A percentile compares a stretch with the other conserved stretches of the same genome.
Evolutionary conservation across 371 early-diverging fungal genomes (phyloP).

Genomic region (Rhizopus delemar): DNA sequence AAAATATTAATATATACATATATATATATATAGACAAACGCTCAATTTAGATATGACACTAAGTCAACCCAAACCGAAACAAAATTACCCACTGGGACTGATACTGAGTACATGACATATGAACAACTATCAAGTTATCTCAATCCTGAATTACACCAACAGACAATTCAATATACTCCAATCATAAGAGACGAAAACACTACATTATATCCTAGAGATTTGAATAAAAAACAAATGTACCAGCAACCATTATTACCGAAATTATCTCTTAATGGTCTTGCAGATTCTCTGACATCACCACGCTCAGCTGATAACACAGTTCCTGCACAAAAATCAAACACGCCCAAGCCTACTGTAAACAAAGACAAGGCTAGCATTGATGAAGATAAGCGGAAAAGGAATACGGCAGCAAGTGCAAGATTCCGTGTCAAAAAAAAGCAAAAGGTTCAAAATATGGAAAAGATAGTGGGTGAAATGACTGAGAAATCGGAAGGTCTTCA

Average conservation of each 20-base stretch:
- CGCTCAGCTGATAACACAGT: constrained; percentile 1
- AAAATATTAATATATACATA: not conserved
- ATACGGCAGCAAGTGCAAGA: constrained; percentile 92
- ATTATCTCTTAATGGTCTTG: constrained; percentile 16
- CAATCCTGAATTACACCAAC: constrained; percentile 41
- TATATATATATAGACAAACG: constrained; percentile 47
- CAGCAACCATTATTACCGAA: constrained; percentile 20
- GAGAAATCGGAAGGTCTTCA: constrained; percentile 71
- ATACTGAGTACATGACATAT: constrained; percentile 43
- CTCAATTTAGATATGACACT: constrained; percentile 62
- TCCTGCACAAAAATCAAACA: not conserved
- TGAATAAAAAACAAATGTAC: constrained; percentile 6
- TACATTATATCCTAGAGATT: constrained; percentile 12
- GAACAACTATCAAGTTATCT: constrained; percentile 21
- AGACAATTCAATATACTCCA: constrained; percentile 3
- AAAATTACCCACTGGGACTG: constrained; percentile 1
- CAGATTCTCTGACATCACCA: constrained; percentile 8
- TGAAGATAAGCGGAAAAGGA: constrained; percentile 86
- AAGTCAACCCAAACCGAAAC: constrained; percentile 27
- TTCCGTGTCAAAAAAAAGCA: constrained; percentile 91
- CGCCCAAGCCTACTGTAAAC: not conserved
- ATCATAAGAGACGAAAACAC: not conserved
- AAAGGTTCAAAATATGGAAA: constrained; percentile 81
- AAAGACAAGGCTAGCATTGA: constrained; percentile 30
- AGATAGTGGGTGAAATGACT: constrained; percentile 77